Conservation (phyloP, 176 grass and related monocot genomes). For the Carex scoparia region DNA sequence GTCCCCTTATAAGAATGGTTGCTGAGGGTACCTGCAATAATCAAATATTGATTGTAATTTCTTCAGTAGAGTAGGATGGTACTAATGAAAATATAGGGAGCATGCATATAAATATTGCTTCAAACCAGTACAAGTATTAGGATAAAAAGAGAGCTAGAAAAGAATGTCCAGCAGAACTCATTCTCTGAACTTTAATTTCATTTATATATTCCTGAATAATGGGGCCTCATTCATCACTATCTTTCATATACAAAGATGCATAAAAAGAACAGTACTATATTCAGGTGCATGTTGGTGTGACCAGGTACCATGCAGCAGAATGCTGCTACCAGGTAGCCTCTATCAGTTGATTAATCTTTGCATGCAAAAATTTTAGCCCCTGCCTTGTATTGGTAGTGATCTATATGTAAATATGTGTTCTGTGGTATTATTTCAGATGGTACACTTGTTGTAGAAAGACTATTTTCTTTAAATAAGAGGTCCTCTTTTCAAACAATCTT, state of each 20-base stretch:
- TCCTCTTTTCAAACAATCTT: neutral
- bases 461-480: neutral
- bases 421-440: neutral
- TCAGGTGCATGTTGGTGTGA: neutral
- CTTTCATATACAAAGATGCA: neutral
- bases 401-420: neutral
- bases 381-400: neutral
- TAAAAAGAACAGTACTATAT: neutral
- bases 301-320: neutral
- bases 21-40: slow-evolving; percentile 65
- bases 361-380: neutral
- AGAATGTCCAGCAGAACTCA: neutral
- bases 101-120: neutral
- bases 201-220: neutral
- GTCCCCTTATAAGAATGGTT: slow-evolving; percentile 87
- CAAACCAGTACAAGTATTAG: neutral
- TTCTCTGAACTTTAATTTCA: neutral
- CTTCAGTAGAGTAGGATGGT: neutral
- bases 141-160: neutral
- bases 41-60: slow-evolving; percentile 26
- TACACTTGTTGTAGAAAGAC: neutral
- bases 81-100: neutral
- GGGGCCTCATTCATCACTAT: neutral
- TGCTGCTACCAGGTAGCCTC: neutral
- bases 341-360: neutral